Evolutionary conservation across 176 grass and related monocot genomes (phyloP), one percentile per base, ranked within the genome.

Genomic region (Aegilops tauschii): DNA sequence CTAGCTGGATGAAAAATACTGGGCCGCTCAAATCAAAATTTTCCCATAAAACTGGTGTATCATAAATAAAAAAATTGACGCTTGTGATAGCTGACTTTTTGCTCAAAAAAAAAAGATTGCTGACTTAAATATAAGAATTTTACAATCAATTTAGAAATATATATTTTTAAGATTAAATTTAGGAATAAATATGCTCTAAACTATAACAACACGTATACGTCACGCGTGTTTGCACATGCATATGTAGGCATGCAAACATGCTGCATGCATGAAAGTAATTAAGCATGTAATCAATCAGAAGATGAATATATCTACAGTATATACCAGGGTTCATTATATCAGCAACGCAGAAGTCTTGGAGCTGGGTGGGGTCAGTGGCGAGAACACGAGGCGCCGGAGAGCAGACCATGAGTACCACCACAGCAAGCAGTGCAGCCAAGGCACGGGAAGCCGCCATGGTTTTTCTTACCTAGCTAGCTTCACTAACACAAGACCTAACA

Each of bases 341-440:
- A 80, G 87, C 91, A 85, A 96, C 94, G 28, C 91, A 96, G 82
- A 93, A 91, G 45, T 96, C 94, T 83, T 96, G 91, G 74, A 96
- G 94, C 20, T 79, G 91, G 62, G 81, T 86, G 2, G 94, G 91
- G 32, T 96, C 91, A 61, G 77, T 77, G 34, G 87, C 94, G 42
- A 93, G 65, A 78, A 36, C 89, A 45, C 61, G 47, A 65, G 84
- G 87, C 45, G 83, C 39, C 23, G 77, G 83, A 74, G 67, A 40
- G 8, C 37, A 83, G 20, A 77, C 75, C 14, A 80, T 0, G 20
- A 68, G 34, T 69, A 68, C 83, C 28, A 78, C 59, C 14, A 91
- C 21, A 12, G 87, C 54, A 34, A 90, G 11, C 10, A 96, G 65
- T n/a, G 87, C 58, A 88, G 81, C 69, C 23, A 85, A 47, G 16